Evolutionary conservation across 176 grass and related monocot species (phyloP), one percentile per base, ranked within the genome.

Genomic region (Oropetium thomaeum): DNA sequence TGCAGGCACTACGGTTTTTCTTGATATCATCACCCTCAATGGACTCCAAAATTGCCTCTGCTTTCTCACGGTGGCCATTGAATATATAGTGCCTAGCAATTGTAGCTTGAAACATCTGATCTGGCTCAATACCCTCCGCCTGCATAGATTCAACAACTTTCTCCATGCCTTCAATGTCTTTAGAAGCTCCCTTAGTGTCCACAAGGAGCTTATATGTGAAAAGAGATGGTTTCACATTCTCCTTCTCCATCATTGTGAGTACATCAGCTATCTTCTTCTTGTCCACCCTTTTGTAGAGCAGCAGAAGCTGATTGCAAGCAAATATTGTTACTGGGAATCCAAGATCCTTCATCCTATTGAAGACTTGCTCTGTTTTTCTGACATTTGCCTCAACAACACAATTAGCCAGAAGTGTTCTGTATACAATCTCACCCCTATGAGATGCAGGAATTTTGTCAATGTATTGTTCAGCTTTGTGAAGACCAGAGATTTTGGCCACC

Each of bases 151-250:
- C 62, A 16, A 95, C 7, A 12, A 95, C 81, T 41, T 83, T 73
- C 60, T 95, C 88, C 92, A 95, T 90, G 40, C 66, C 79, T 45
- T 75, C 58, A 62, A 91, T 82, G 52, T 95, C 92, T 70, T 71
- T 69, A 53, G n/a, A 3, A 42, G 8, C 0, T 0, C 92, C 92
- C 71, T 91, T 95, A 25, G 23, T 61, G 23, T 91, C 85, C 62
- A 95, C 72, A 31, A 95, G 84, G 25, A 95, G 82, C 67, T 86
- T 95, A 79, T 89, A 95, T 70, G 92, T 89, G 54, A 91, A 79
- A 47, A 88, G 82, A 39, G 79, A 71, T 60, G 88, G 88, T 60
- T 89, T 95, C 58, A 91, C 31, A 86, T 91, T 74, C 53, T 86
- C 79, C 73, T 86, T 91, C 66, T 91, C 88, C 92, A 95, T 95